Percentiles rank a stretch among this genome's conserved stretches.
phyloP scores from a whole-genome alignment of 441 rosid species.

The Eutrema salsugineum region DNA sequence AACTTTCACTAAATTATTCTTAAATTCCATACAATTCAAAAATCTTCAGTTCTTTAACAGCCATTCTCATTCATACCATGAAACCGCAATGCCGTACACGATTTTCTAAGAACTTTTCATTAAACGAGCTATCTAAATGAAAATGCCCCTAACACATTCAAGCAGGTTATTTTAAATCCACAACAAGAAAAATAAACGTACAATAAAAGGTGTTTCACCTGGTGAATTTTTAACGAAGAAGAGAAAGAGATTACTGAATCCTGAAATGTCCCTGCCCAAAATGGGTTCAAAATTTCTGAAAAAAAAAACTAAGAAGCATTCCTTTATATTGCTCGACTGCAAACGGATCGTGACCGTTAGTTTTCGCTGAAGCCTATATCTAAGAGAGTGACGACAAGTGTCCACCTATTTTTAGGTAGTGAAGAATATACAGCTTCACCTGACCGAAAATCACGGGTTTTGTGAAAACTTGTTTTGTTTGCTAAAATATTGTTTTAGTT shows the following conservation, averaged over 20 bases:
- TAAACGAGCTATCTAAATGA: neutral
- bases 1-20: neutral
- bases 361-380: constrained; percentile 1
- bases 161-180: neutral
- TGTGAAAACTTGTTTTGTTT: neutral
- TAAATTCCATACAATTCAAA: neutral
- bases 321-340: neutral
- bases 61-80: neutral
- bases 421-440: neutral
- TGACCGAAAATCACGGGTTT: neutral
- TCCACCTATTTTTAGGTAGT: constrained; percentile 2
- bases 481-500: too few species aligned
- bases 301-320: neutral
- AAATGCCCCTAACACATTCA: neutral
- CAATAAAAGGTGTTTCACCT: neutral
- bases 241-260: neutral
- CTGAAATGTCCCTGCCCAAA: neutral
- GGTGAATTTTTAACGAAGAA: neutral
- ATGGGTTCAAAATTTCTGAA: constrained; percentile 20
- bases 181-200: neutral
- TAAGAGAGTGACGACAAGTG: constrained; percentile 5
- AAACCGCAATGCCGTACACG: neutral
- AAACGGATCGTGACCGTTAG: constrained; percentile 11
- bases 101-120: neutral
- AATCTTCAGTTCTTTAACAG: neutral